Evolutionary conservation across 2,329 filamentous ascomycete species (phyloP).

Genomic region (Atkinsonella hypoxylon): DNA sequence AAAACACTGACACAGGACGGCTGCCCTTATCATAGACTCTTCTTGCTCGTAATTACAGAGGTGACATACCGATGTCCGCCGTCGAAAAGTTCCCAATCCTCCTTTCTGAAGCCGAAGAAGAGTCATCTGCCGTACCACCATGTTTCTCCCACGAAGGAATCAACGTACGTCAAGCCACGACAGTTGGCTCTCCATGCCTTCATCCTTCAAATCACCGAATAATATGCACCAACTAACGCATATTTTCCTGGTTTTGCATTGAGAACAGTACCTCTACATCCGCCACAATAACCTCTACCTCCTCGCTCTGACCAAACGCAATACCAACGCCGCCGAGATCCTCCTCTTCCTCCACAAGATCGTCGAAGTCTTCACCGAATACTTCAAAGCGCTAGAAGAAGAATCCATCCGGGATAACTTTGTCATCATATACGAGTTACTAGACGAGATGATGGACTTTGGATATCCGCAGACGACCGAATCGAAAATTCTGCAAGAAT

Average conservation of each 20-base stretch:
- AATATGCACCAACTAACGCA: too few species aligned
- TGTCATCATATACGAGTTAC: constrained; percentile 94
- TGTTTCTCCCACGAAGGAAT: constrained; percentile 98
- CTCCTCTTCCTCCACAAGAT: constrained; percentile 96
- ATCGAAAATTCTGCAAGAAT: constrained; percentile 96
- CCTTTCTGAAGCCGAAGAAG: constrained; percentile 96
- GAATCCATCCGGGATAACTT: constrained; percentile 99
- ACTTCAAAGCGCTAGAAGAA: constrained; percentile 98
- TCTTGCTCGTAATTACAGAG: constrained; percentile 93
- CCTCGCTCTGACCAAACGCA: constrained; percentile 93
- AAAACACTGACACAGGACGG: neutral
- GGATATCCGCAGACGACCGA: constrained; percentile 98
- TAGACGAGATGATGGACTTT: constrained; percentile 99
- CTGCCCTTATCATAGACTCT: constrained; percentile 55
- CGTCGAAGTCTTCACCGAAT: constrained; percentile 98
- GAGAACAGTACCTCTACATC: constrained; percentile 83
- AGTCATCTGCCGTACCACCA: constrained; percentile 90
- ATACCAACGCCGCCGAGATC: constrained; percentile 97
- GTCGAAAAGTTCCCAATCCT: constrained; percentile 96
- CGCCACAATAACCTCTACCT: constrained; percentile 98
- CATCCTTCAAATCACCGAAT: neutral
- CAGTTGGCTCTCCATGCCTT: too few species aligned
- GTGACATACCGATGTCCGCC: constrained; percentile 97
- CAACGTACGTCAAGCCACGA: constrained; percentile 54
- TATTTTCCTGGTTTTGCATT: too few species aligned